A percentile compares a stretch with the other conserved stretches of the same genome.
Conservation (phyloP, 768 basidiomycete genomes). For the Candolleomyces efflorescens region DNA sequence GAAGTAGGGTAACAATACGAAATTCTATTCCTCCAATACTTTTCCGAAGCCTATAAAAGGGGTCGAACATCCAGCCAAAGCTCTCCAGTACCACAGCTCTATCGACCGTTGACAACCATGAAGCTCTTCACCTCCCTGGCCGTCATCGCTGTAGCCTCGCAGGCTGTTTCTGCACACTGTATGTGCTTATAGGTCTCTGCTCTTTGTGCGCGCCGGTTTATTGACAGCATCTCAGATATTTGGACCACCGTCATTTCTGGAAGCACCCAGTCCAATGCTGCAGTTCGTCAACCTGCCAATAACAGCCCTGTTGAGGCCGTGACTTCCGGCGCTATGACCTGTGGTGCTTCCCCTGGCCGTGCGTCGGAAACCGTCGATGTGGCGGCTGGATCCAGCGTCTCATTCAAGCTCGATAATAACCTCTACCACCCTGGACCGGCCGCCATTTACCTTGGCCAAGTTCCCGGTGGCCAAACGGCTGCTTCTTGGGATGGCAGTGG, state of each 20-base stretch:
- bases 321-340: constrained; percentile 7
- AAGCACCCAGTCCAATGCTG: constrained; percentile 18
- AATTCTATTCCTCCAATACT: not conserved
- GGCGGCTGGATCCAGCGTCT: constrained; percentile 34
- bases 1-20: not conserved
- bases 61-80: not conserved
- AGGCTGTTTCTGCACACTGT: constrained; percentile 32
- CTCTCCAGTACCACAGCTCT: not conserved
- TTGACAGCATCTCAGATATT: constrained; percentile 20
- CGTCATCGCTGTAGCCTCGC: constrained; percentile 19
- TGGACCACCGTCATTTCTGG: constrained; percentile 25
- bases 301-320: constrained; percentile 28
- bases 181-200: not conserved
- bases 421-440: constrained; percentile 41
- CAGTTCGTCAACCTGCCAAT: constrained; percentile 29
- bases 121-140: constrained; percentile 19
- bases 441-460: constrained; percentile 46
- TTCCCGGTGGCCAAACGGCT: constrained; percentile 30
- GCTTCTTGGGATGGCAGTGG: constrained; percentile 46
- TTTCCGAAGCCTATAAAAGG: not conserved
- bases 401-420: constrained; percentile 36
- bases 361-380: constrained; percentile 26
- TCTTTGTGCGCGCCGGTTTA: not conserved
- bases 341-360: not conserved
- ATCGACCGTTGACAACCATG: constrained; percentile 13